Evolutionary conservation across 495 filamentous ascomycete genomes (phyloP), one percentile per base, ranked within the genome.

Genomic region (Talaromyces trachyspermus): DNA sequence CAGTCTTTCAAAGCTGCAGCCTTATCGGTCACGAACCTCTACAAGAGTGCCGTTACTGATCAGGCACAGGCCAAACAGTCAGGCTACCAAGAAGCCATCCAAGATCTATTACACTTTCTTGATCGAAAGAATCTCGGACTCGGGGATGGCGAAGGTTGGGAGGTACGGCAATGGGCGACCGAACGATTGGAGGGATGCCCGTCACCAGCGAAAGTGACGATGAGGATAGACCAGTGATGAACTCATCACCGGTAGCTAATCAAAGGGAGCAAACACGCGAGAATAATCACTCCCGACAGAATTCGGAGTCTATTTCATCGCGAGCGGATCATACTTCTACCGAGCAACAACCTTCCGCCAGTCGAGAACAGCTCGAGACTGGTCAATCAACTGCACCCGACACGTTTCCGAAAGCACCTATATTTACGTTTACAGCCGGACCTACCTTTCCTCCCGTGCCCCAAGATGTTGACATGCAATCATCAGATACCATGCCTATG

Each of bases 51-150:
- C 12, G 83, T 84, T 2, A 71, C 78, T 44, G 84, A 88, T 17
- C 80, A 87, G 54, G 71, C 80, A n/a, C 81, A 84, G 51, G 76
- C 89, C 14, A 79, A 82, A 18, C 67, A 76, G 8, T 79, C 85
- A 30, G 94, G 94, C 4, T 97, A 96, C 55, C 89, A 95, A 58
- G 89, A 97, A 50, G 94, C 89, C 20, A 72, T 99, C 38, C 89
- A 96, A 45, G 92, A 97, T 50, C 65, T 99, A 3, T 63, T 96
- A 2, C 62, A 75, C 11, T 95, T 95, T 54, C 72, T 97, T 22
- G 88, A 96, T 55, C 80, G 77, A 54, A 81, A 88, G 58, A 78
- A 85, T 51, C 73, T 94, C 29, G 87, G 86, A 11, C 54, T 89
- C 14, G 75, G 72, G 22, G 85, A 89, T 59, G 86, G 88, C 26